phyloP scores from a whole-genome alignment of 495 filamentous ascomycete species.

The Xylaria longipes region DNA sequence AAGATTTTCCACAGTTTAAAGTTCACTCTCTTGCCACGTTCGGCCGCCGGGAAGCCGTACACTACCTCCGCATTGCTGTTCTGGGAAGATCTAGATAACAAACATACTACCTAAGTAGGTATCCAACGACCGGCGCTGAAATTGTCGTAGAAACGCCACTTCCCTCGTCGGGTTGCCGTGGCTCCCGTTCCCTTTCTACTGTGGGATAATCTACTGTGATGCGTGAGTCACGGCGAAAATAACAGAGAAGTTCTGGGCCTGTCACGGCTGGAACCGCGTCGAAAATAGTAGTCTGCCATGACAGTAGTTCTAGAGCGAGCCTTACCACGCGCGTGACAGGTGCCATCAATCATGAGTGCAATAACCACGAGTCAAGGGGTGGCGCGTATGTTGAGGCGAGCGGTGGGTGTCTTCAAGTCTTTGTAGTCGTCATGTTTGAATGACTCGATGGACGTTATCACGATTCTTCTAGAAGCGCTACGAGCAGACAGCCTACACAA shows the following conservation, averaged over 20 bases:
- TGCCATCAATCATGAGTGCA: neutral
- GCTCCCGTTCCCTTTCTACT: neutral
- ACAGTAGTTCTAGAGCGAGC: neutral
- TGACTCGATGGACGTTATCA: neutral
- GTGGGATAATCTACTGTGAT: neutral
- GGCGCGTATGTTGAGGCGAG: neutral
- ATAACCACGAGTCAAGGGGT: conserved; percentile 10
- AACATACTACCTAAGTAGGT: too few species aligned
- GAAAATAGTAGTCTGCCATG: neutral
- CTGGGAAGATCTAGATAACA: conserved; percentile 1
- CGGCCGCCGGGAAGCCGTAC: neutral
- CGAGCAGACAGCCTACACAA: neutral
- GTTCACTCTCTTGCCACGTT: neutral
- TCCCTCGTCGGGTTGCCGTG: too few species aligned
- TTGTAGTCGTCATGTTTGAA: neutral
- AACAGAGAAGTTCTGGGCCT: neutral
- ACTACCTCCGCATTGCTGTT: neutral
- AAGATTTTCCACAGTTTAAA: conserved; percentile 1
- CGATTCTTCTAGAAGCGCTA: neutral
- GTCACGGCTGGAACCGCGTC: neutral
- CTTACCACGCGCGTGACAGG: neutral
- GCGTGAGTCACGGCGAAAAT: neutral
- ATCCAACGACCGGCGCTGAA: neutral
- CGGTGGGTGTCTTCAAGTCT: neutral
- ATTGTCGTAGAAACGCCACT: neutral